A percentile compares a stretch with the other conserved stretches of the same genome.
Evolutionary conservation across 768 basidiomycete genomes (phyloP).

Genomic region (Nidularia pulvinata): DNA sequence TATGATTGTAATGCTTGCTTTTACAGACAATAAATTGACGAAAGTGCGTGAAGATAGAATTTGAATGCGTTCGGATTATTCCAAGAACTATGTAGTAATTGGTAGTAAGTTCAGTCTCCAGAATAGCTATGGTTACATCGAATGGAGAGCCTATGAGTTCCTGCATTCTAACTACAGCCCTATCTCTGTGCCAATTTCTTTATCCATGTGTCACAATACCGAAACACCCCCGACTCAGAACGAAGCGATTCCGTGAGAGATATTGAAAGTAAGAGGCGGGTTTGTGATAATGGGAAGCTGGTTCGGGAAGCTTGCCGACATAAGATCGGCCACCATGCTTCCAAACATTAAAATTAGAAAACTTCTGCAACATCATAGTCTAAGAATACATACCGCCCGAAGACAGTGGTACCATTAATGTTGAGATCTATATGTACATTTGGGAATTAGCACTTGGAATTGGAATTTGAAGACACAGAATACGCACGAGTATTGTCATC

Average conservation of each 20-base stretch:
- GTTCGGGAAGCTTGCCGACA: conserved; percentile 27
- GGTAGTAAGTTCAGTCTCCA: no score
- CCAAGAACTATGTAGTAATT: no score
- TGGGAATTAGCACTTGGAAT: background rate
- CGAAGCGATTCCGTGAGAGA: conserved; percentile 33
- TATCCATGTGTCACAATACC: no score
- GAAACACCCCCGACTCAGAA: conserved; percentile 16
- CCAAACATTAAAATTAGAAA: background rate
- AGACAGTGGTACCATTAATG: conserved; percentile 36
- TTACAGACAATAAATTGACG: no score
- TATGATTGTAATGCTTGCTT: no score
- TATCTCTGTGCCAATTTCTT: no score
- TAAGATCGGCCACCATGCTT: conserved; percentile 38
- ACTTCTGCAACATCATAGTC: background rate
- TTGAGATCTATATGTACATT: conserved; percentile 23
- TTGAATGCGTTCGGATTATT: no score
- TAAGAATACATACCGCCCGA: conserved; percentile 25
- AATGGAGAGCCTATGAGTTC: no score
- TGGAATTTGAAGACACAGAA: conserved; percentile 2
- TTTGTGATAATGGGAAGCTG: conserved; percentile 34
- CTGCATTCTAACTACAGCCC: no score
- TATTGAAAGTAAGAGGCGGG: conserved; percentile 29
- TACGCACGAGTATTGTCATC: conserved; percentile 32
- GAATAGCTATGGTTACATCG: no score
- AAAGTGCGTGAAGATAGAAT: no score